A percentile compares a stretch with the other conserved stretches of the same genome.
Conservation (phyloP, 108 stramenopile genomes). For the Skeletonema potamos region DNA sequence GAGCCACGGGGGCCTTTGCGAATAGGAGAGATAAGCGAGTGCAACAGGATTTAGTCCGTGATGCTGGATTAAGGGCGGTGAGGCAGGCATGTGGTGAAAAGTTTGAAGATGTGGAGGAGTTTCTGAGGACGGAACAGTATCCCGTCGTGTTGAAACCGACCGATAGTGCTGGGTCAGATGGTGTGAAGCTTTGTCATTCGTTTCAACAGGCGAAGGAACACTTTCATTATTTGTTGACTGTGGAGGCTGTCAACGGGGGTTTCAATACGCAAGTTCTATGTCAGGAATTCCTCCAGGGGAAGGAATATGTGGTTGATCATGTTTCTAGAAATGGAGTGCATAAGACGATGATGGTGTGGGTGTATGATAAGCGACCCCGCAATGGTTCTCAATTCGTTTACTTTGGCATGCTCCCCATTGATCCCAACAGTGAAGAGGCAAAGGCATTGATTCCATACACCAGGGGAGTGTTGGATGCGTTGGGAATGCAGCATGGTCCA, state of each 20-base stretch:
- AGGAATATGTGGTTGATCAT: conserved; percentile 91
- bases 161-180: conserved; percentile 92
- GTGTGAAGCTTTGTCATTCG: conserved; percentile 87
- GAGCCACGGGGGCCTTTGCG: conserved; percentile 57
- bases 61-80: conserved; percentile 75
- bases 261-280: conserved; percentile 83
- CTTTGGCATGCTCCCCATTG: conserved; percentile 53
- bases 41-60: conserved; percentile 79
- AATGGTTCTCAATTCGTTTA: conserved; percentile 84
- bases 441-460: conserved; percentile 84
- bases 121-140: conserved; percentile 58
- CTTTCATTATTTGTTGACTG: conserved; percentile 83
- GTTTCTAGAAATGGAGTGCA: conserved; percentile 86
- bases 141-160: conserved; percentile 93
- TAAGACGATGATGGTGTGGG: conserved; percentile 91
- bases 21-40: conserved; percentile 85
- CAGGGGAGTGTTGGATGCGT: conserved; percentile 76
- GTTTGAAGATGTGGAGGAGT: conserved; percentile 70
- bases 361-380: conserved; percentile 88
- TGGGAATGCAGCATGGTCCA: conserved; percentile 65
- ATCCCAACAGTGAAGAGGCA: conserved; percentile 75
- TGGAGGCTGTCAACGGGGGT: conserved; percentile 88
- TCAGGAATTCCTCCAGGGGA: conserved; percentile 88
- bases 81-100: conserved; percentile 76
- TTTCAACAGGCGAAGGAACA: conserved; percentile 89